These are phyloP conservation scores for Penicillium bovifimosum DNA, from an alignment of 495 filamentous ascomycete species.

Conservation along the genomic window DNA sequence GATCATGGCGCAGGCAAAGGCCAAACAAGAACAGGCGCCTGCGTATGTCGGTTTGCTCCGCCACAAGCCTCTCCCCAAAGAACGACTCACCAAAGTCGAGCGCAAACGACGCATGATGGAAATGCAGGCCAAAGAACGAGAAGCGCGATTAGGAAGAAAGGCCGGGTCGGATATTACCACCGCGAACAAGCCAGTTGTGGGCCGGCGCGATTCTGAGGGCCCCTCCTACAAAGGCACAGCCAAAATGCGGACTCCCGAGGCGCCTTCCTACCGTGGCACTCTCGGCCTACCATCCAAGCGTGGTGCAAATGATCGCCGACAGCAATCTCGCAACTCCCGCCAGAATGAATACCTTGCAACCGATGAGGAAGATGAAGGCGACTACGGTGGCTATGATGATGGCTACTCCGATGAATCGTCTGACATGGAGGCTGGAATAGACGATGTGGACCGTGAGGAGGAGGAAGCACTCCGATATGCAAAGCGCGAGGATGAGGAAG, in stretches of 20 bases:
- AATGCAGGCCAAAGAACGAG: conserved; percentile 31
- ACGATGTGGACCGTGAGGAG: conserved; percentile 58
- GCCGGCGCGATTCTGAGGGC: conserved; percentile 29
- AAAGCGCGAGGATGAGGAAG: conserved; percentile 55
- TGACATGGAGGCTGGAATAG: conserved; percentile 62
- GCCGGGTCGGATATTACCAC: conserved; percentile 15
- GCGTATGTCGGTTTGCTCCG: conserved; percentile 32
- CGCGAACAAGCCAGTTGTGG: conserved; percentile 16
- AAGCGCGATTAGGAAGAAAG: conserved; percentile 24
- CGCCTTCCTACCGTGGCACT: conserved; percentile 55
- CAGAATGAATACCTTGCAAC: conserved; percentile 45
- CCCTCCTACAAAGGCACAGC: conserved; percentile 50
- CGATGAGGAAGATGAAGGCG: conserved; percentile 45
- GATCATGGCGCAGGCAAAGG: conserved; percentile 38
- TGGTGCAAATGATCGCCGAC: conserved; percentile 31
- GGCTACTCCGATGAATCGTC: conserved; percentile 52
- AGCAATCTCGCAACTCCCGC: conserved; percentile 29
- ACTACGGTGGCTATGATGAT: conserved; percentile 47
- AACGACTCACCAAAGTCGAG: conserved; percentile 37
- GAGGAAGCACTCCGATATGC: conserved; percentile 42
- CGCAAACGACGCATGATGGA: conserved; percentile 35
- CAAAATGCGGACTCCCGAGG: conserved; percentile 29
- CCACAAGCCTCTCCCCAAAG: conserved; percentile 35
- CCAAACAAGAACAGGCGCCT: conserved; percentile 32
- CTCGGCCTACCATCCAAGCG: conserved; percentile 25